Base-by-base conservation (phyloP, 2,329 filamentous ascomycete species). In the Phaeosphaeria sp. region DNA sequence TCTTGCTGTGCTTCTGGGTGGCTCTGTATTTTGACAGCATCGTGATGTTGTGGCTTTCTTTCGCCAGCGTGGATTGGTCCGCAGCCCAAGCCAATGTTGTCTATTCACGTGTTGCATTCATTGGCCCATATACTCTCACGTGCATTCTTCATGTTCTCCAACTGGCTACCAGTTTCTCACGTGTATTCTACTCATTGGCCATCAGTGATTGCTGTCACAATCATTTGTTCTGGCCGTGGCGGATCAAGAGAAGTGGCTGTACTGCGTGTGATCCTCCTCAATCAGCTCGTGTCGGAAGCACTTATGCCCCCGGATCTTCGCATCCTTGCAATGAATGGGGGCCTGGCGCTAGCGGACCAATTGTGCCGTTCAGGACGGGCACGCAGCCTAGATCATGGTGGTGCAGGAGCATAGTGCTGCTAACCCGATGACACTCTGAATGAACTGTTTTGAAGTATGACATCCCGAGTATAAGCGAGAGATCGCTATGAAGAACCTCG, bases 81-180 rank as follows among this genome's bases (percentile, higher is more conserved):
- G 11, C 30, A 36, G 8, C 3, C 11, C 30, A 36, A 13, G 30
- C 30, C 30, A 7, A 36, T 36, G 30, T 13, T 36, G 30, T 7
- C 30, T 36, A 13, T 42, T 51, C 60, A 55, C 51, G 40, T 59
- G 55, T 52, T 9, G 8, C 40, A 17, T 20, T 47, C n/a, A 56
- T 55, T 58, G 57, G 55, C 15, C 33, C 43, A 27, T 27, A 24
- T 30, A 13, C 9, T 51, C 61, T 63, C 68, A 66, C 63, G 64
- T 68, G 66, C 61, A n/a, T 2, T 25, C 18, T 2, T 30, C 15
- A 15, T 8, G 9, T 11, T 9, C 17, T 22, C 61, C 51, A 21
- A 63, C 64, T 64, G 59, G 61, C n/a, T 56, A 11, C 33, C 43
- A 27, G 8, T 18, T 44, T 25, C 51, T 65, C 65, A 62, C 59